Conservation (phyloP, 495 filamentous ascomycete species). For the Glonium stellatum region DNA sequence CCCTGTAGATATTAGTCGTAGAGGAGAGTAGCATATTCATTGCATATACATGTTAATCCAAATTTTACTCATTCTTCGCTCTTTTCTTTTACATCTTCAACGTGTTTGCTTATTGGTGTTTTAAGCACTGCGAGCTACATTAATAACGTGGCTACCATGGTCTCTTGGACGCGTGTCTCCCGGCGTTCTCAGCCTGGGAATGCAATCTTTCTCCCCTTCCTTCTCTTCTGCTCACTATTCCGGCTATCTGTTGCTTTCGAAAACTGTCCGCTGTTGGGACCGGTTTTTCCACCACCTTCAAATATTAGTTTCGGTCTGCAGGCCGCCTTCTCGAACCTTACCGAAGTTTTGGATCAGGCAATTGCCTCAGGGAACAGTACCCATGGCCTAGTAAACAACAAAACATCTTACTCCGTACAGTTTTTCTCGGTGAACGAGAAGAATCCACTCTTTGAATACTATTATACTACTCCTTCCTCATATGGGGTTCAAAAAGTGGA, state of each 20-base stretch:
- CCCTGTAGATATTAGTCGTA: too few relatives aligned
- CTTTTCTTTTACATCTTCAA: too few relatives aligned
- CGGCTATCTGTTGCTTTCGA: background rate
- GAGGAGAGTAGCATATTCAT: too few relatives aligned
- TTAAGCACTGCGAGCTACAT: too few relatives aligned
- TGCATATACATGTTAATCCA: too few relatives aligned
- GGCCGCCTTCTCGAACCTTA: background rate
- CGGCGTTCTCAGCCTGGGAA: too few relatives aligned
- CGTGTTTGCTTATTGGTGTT: too few relatives aligned
- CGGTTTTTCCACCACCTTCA: conserved; percentile 5
- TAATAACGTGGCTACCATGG: too few relatives aligned
- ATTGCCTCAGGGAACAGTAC: background rate
- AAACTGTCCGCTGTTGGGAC: background rate
- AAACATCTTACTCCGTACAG: conserved; percentile 10
- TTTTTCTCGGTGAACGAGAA: conserved; percentile 11
- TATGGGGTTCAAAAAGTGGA: background rate
- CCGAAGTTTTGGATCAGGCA: background rate
- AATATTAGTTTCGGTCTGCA: background rate
- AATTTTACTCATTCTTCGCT: too few relatives aligned
- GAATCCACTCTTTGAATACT: conserved; percentile 8
- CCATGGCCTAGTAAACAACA: background rate
- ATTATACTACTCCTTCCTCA: background rate
- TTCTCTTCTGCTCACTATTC: conserved; percentile 2
- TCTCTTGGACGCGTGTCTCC: too few relatives aligned
- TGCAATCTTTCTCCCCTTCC: background rate